Evolutionary conservation across 2,329 filamentous ascomycete genomes (phyloP).

Genomic region (Aspergillus sp.): DNA sequence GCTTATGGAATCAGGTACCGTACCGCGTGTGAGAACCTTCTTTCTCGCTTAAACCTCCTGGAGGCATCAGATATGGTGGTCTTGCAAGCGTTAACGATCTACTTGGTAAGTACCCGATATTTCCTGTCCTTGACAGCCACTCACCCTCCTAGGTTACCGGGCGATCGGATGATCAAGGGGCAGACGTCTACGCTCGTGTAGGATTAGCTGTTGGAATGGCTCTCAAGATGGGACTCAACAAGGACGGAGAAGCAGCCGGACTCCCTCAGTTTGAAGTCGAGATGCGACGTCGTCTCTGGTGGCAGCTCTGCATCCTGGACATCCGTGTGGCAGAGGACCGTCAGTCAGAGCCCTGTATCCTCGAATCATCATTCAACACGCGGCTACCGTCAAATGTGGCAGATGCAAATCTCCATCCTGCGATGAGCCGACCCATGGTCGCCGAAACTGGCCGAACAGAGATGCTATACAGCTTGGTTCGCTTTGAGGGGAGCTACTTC

Average conservation of each 20-base stretch:
- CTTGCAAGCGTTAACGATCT: slow-evolving; percentile 28
- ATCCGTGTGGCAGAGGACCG: slow-evolving; percentile 23
- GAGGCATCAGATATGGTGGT: slow-evolving; percentile 21
- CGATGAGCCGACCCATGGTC: slow-evolving; percentile 14
- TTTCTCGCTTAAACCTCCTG: slow-evolving; percentile 18
- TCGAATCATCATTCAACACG: slow-evolving; percentile 19
- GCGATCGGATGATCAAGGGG: slow-evolving; percentile 19
- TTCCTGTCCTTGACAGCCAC: background rate
- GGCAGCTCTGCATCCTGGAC: slow-evolving; percentile 30
- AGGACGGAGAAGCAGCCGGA: slow-evolving; percentile 8
- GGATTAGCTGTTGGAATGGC: slow-evolving; percentile 20
- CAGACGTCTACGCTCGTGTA: slow-evolving; percentile 17
- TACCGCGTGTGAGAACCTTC: slow-evolving; percentile 21
- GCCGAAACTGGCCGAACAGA: slow-evolving; percentile 23
- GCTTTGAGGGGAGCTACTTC: slow-evolving; percentile 27
- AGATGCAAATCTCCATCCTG: slow-evolving; percentile 21
- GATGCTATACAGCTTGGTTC: slow-evolving; percentile 30
- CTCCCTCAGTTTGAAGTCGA: slow-evolving; percentile 25
- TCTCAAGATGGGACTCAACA: slow-evolving; percentile 21
- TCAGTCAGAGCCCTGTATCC: slow-evolving; percentile 17
- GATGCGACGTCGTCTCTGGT: slow-evolving; percentile 30
- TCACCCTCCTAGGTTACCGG: slow-evolving; percentile 22
- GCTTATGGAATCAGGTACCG: slow-evolving; percentile 24
- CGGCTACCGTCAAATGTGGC: slow-evolving; percentile 20
- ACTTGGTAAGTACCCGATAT: slow-evolving; percentile 21